Percentiles rank a stretch among this genome's conserved stretches.
These are phyloP conservation scores for Paraphoma chrysanthemicola DNA, from an alignment of 2,329 filamentous ascomycete genomes.

Conservation along the genomic window DNA sequence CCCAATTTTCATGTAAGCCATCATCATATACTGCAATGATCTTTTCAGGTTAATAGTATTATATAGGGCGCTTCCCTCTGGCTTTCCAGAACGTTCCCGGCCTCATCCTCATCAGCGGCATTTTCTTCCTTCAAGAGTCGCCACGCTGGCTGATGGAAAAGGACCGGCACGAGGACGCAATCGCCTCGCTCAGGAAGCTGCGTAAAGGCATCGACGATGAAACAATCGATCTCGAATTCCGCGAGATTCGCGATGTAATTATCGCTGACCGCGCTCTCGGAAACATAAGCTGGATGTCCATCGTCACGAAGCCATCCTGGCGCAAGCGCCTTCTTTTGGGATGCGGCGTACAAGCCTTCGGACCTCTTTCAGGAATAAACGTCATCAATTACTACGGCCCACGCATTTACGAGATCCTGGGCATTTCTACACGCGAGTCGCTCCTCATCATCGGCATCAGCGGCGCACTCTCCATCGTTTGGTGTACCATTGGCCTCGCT, in stretches of 20 bases:
- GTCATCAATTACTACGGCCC: constrained; percentile 50
- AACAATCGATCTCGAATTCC: constrained; percentile 27
- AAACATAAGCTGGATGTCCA: constrained; percentile 51
- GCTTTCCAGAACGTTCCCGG: constrained; percentile 53
- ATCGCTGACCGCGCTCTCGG: constrained; percentile 34
- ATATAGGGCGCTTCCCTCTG: constrained; percentile 47
- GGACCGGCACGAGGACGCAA: constrained; percentile 59
- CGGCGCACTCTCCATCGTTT: constrained; percentile 58
- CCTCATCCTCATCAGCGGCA: constrained; percentile 51
- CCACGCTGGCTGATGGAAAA: constrained; percentile 66
- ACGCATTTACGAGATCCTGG: constrained; percentile 54
- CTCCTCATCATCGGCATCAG: constrained; percentile 61
- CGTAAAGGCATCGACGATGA: constrained; percentile 24
- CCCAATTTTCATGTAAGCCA: constrained; percentile 28
- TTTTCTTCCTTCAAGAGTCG: constrained; percentile 65
- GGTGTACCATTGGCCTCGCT: constrained; percentile 54
- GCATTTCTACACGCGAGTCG: constrained; percentile 53
- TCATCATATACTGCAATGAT: constrained; percentile 1
- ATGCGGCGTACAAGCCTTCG: constrained; percentile 57
- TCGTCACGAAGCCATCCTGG: constrained; percentile 54
- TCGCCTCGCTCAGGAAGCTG: constrained; percentile 25
- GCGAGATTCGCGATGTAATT: constrained; percentile 31
- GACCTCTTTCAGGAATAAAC: constrained; percentile 56
- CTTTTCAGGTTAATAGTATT: constrained; percentile 9
- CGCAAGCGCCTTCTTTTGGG: constrained; percentile 56